Evolutionary conservation across 1,139 yeast species (phyloP), one percentile per base, ranked within the genome.

Genomic region (Taiozyma sp.): DNA sequence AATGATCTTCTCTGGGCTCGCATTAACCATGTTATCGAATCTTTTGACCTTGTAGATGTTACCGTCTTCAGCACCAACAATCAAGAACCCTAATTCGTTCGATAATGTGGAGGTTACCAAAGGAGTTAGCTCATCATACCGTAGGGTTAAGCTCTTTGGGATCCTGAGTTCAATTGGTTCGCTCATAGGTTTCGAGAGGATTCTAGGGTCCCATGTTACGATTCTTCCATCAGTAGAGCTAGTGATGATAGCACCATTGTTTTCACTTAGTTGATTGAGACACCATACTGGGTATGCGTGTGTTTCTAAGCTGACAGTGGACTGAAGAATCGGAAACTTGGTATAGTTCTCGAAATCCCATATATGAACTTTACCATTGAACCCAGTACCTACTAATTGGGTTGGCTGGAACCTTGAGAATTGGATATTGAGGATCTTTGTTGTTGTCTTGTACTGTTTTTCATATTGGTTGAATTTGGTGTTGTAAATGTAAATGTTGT

Each of bases 51-150:
- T 71, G 57, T 75, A 75, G 30, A 80, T 65, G n/a, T 63, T 60
- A 0, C 86, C 84, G 51, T 72, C 75, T 52, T 75, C 78, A 19
- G 80, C 65, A 2, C 80, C 79, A 9, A 77, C 65, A 10, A 78
- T 57, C n/a, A 78, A 60, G 5, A 65, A 65, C 28, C 76, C 65
- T 16, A 67, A 64, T 47, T 72, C 75, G 16, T 65, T 57, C 4
- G 65, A 57, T 4, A 68, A 55, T 22, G 68, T 57, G 0, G 67
- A 65, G 16, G 74, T 45, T 4, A 66, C 58, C 1, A 74, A 67
- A 1, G 79, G 75, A 2, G 77, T 67, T 5, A 73, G 57, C 36
- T 72, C 74, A 51, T 73, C 77, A 50, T 66, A 68, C 28, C 69
- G 55, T 43, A 55, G 46, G 2, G 54, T 48, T 9, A 54, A 45